Percentiles rank a stretch among this genome's conserved stretches.
These are phyloP conservation scores for Lachnellula subtilissima DNA, from an alignment of 2,329 filamentous ascomycete species.

Conservation along the genomic window DNA sequence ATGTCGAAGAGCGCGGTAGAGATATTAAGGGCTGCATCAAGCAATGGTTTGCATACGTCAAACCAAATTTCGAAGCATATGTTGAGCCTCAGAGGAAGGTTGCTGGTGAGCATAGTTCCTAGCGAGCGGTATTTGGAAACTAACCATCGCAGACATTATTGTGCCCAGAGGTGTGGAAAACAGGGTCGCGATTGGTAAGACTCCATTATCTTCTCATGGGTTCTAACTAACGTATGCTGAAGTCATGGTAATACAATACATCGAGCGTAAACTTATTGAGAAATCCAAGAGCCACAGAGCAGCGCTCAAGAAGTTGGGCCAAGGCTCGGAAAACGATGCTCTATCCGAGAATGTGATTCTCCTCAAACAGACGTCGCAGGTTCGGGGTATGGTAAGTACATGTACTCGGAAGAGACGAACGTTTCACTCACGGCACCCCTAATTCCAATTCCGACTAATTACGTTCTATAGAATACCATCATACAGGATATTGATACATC, in stretches of 20 bases:
- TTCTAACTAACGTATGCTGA: slow-evolving; percentile 6
- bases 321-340: slow-evolving; percentile 64
- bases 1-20: slow-evolving; percentile 82
- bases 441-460: neutral
- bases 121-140: neutral
- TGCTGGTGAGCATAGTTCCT: slow-evolving; percentile 51
- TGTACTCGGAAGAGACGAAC: no score
- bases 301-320: slow-evolving; percentile 71
- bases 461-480: slow-evolving; percentile 58
- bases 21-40: slow-evolving; percentile 96
- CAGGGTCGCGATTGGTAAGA: slow-evolving; percentile 75
- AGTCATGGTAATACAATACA: slow-evolving; percentile 93
- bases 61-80: slow-evolving; percentile 92
- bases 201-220: slow-evolving; percentile 1
- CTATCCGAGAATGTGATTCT: slow-evolving; percentile 71
- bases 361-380: slow-evolving; percentile 71
- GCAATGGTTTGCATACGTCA: slow-evolving; percentile 95
- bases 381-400: slow-evolving; percentile 60
- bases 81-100: slow-evolving; percentile 89
- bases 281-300: slow-evolving; percentile 82
- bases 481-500: slow-evolving; percentile 74
- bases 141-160: slow-evolving; percentile 66
- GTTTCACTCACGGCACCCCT: no score
- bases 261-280: slow-evolving; percentile 77
- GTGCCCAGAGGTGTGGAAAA: slow-evolving; percentile 95